These are phyloP conservation scores for Orbilia oligospora DNA, from an alignment of 2,329 filamentous ascomycete genomes.

Conservation along the genomic window DNA sequence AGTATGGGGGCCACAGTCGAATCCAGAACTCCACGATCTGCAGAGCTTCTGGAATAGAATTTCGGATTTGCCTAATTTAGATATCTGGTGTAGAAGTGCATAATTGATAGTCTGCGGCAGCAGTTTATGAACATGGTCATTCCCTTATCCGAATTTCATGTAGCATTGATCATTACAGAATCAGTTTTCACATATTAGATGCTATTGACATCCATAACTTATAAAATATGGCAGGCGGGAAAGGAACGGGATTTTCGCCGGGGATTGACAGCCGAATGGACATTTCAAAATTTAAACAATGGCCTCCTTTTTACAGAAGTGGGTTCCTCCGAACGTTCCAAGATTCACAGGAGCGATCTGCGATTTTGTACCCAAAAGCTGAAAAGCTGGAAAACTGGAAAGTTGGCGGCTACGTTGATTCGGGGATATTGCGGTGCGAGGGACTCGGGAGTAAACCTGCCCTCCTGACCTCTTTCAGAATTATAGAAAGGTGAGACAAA, in stretches of 20 bases:
- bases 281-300: not conserved
- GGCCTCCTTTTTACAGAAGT: conserved; percentile 9
- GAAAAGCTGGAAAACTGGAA: conserved; percentile 8
- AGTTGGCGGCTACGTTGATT: conserved; percentile 37
- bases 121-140: conserved; percentile 29
- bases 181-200: not conserved
- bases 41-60: conserved; percentile 5
- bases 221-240: not conserved
- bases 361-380: conserved; percentile 16
- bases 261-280: not conserved
- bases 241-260: conserved; percentile 5
- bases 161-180: conserved; percentile 28
- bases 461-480: conserved; percentile 16
- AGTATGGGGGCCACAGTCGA: conserved; percentile 6
- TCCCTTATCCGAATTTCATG: conserved; percentile 11
- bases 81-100: conserved; percentile 12
- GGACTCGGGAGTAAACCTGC: not conserved
- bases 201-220: not conserved
- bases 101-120: conserved; percentile 3
- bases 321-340: conserved; percentile 1
- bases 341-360: conserved; percentile 41
- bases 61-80: conserved; percentile 23
- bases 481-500: conserved; percentile 21
- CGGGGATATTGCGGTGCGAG: not conserved
- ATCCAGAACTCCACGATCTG: conserved; percentile 27